phyloP scores from a whole-genome alignment of 768 basidiomycete genomes.

The Wakefieldia striispora region DNA sequence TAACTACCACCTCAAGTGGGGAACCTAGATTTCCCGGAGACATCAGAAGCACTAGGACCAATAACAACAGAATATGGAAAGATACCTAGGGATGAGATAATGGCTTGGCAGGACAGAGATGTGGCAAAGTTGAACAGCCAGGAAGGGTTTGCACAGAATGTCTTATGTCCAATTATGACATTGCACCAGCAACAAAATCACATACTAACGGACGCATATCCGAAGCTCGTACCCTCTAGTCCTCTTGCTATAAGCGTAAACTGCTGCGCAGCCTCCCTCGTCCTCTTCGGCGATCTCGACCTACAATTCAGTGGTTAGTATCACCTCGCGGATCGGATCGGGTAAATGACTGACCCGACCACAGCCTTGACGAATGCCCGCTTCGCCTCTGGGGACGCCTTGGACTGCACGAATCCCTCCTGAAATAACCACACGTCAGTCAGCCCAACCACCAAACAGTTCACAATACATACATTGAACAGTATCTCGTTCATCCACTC shows the following conservation, averaged over 20 bases:
- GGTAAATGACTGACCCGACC: constrained; percentile 47
- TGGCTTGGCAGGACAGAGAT: too few species aligned
- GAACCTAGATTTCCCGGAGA: too few species aligned
- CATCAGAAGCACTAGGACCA: too few species aligned
- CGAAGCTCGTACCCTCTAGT: constrained; percentile 81
- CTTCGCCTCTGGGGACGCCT: constrained; percentile 74
- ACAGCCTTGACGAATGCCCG: constrained; percentile 74
- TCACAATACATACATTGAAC: constrained; percentile 48
- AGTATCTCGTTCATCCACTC: constrained; percentile 76
- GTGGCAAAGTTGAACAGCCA: too few species aligned
- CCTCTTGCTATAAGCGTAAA: constrained; percentile 85
- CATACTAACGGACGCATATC: constrained; percentile 69
- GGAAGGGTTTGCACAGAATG: too few species aligned
- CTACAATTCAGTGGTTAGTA: constrained; percentile 35
- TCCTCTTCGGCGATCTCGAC: constrained; percentile 69
- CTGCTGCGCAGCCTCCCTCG: constrained; percentile 81
- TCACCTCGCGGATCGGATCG: not conserved
- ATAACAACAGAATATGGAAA: too few species aligned
- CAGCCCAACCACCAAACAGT: not conserved
- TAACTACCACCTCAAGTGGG: too few species aligned
- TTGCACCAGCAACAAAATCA: too few species aligned
- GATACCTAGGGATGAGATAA: too few species aligned
- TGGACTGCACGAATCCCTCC: constrained; percentile 73
- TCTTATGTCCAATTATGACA: too few species aligned
- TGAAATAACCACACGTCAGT: constrained; percentile 29